Evolutionary conservation across 805 yeast genomes (phyloP).

Genomic region (Candida takata): DNA sequence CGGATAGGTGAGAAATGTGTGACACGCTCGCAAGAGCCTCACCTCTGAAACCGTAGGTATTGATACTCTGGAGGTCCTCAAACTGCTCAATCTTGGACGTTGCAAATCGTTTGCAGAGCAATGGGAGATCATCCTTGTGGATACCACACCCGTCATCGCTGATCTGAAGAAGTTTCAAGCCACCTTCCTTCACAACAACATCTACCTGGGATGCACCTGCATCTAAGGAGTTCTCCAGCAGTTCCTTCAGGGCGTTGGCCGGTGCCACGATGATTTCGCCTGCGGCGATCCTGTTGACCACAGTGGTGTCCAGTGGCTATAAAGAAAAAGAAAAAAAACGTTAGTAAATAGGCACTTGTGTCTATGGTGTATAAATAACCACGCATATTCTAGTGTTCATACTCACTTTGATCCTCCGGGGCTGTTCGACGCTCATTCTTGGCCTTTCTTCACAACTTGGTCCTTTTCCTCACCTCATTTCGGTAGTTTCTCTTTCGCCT

Average conservation of each 20-base stretch:
- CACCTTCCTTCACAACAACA: slow-evolving; percentile 84
- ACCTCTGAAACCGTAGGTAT: slow-evolving; percentile 92
- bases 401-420: slow-evolving; percentile 5
- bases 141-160: slow-evolving; percentile 90
- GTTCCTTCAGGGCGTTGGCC: slow-evolving; percentile 87
- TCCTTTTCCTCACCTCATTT: too few species aligned
- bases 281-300: slow-evolving; percentile 90
- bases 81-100: slow-evolving; percentile 75
- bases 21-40: slow-evolving; percentile 95
- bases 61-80: slow-evolving; percentile 64
- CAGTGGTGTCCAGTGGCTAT: slow-evolving; percentile 58
- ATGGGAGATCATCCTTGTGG: slow-evolving; percentile 56
- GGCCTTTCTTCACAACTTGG: too few species aligned
- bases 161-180: slow-evolving; percentile 76
- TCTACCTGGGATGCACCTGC: slow-evolving; percentile 74
- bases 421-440: too few species aligned
- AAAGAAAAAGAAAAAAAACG: too few species aligned
- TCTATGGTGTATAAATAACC: too few species aligned
- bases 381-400: too few species aligned
- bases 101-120: slow-evolving; percentile 88
- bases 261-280: slow-evolving; percentile 95
- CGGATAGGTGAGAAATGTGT: slow-evolving; percentile 76
- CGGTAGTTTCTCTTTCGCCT: too few species aligned
- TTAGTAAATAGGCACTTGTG: too few species aligned
- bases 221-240: slow-evolving; percentile 88